Evolutionary conservation across 208 protist species (phyloP).

Genomic region (Trypanosoma avium): DNA sequence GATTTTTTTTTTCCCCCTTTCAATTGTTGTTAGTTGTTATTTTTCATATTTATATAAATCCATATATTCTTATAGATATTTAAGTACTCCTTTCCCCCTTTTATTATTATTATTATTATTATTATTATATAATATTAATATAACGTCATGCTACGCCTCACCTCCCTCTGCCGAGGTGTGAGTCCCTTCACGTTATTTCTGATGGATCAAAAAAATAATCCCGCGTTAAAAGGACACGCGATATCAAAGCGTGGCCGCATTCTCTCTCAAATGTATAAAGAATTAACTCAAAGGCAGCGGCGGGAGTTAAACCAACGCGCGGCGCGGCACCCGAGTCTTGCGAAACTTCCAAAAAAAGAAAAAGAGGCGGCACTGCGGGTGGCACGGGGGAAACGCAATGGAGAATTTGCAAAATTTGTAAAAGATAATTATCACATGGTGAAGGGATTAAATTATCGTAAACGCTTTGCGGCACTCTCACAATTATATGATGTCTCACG

Average conservation of each 20-base stretch:
- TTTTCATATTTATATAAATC: slow-evolving; percentile 13
- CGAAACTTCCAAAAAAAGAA: slow-evolving; percentile 31
- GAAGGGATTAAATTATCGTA: slow-evolving; percentile 56
- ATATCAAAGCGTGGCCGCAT: slow-evolving; percentile 62
- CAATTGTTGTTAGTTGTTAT: no score
- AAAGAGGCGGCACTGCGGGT: background rate
- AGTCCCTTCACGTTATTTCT: slow-evolving; percentile 89
- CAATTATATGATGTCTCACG: slow-evolving; percentile 80
- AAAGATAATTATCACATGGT: slow-evolving; percentile 75
- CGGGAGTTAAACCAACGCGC: slow-evolving; percentile 64
- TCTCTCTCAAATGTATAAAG: slow-evolving; percentile 87
- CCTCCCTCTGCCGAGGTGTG: slow-evolving; percentile 51
- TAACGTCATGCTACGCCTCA: slow-evolving; percentile 82
- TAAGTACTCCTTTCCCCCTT: background rate
- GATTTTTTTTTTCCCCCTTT: no score
- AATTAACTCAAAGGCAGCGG: slow-evolving; percentile 53
- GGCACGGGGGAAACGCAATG: slow-evolving; percentile 19
- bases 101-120: slow-evolving; percentile 12
- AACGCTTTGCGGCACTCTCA: slow-evolving; percentile 72
- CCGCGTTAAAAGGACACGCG: slow-evolving; percentile 60
- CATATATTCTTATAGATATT: slow-evolving; percentile 8
- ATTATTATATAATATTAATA: no score
- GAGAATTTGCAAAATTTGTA: slow-evolving; percentile 72
- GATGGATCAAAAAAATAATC: slow-evolving; percentile 89
- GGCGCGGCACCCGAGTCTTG: slow-evolving; percentile 50